Base-by-base conservation (phyloP, 805 yeast genomes). In the Wickerhamiella musiphila region DNA sequence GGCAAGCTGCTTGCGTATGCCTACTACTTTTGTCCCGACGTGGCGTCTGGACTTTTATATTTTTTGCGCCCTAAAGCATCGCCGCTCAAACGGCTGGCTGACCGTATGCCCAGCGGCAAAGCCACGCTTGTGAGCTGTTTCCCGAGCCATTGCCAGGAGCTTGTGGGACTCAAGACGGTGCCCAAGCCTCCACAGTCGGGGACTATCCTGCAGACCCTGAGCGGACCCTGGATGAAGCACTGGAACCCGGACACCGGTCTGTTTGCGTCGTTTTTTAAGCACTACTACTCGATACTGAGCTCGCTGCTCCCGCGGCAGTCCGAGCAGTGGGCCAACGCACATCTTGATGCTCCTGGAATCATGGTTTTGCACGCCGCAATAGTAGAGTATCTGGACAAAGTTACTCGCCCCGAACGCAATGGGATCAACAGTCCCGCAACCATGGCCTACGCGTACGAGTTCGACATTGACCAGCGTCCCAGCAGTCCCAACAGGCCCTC, bases 1-100 rank as follows among this genome's bases (percentile, higher is more conserved):
- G 86, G 86, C 5, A 76, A 77, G 44, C 64, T 72, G 3, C 65
- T 77, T 48, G 83, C 83, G 1, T 68, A 70, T 45, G 56, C 70
- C 3, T 77, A 63, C 40, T 65, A 66, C 47, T 54, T 61, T 38
- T 52, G 73, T 3, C 70, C 73, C 0, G 60, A 65, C 18, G 64
- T 74, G 4, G 67, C 76, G 12, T 60, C 60, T 31, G 73, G 46
- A 8, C 38, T 58, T 10, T 40, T 58, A 13, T 40, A 42, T n/a
- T 33, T 43, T 10, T 35, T 58, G 20, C 39, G 43, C n/a, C 46
- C 50, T 9, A 38, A 43, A 5, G 50, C 48, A 27, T 20, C 29
- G 8, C 44, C 43, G 15, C 39, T 50, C 15, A 43, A 46, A 18
- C 41, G 55, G 6, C 42, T 51, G 2, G 33, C 40, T 10, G 19